These are phyloP conservation scores for Arthrocladium fulminans DNA, from an alignment of 2,329 filamentous ascomycete genomes.

Conservation along the genomic window DNA sequence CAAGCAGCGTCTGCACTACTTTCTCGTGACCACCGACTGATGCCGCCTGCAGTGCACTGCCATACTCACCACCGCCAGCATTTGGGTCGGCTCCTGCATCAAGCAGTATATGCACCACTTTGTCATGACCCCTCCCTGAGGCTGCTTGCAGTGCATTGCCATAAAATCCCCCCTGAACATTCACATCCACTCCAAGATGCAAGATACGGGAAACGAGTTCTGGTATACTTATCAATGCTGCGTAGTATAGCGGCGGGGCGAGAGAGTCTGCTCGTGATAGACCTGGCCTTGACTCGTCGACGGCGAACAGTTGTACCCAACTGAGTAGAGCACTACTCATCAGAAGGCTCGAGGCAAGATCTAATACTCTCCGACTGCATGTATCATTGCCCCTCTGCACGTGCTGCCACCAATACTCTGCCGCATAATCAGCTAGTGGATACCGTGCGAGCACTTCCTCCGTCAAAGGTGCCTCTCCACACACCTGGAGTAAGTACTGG, in stretches of 20 bases:
- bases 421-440: not conserved
- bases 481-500: slow-evolving; percentile 5
- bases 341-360: not conserved
- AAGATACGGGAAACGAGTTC: not conserved
- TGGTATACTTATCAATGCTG: not conserved
- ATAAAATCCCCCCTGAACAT: slow-evolving; percentile 14
- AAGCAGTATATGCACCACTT: too few relatives aligned
- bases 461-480: not conserved
- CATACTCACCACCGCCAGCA: too few relatives aligned
- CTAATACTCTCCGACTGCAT: not conserved
- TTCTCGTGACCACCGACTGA: slow-evolving; percentile 4
- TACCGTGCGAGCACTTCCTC: not conserved
- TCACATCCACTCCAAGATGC: slow-evolving; percentile 11
- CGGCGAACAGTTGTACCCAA: too few relatives aligned
- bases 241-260: not conserved
- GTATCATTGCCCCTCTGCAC: not conserved
- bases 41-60: slow-evolving; percentile 3
- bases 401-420: not conserved
- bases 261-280: too few relatives aligned
- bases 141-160: slow-evolving; percentile 17
- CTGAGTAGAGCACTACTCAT: not conserved
- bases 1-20: slow-evolving; percentile 11
- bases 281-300: too few relatives aligned
- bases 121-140: slow-evolving; percentile 9
- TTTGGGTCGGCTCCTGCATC: too few relatives aligned